Conservation (phyloP, 768 basidiomycete species). For the Brasilioporus rufonigricans region DNA sequence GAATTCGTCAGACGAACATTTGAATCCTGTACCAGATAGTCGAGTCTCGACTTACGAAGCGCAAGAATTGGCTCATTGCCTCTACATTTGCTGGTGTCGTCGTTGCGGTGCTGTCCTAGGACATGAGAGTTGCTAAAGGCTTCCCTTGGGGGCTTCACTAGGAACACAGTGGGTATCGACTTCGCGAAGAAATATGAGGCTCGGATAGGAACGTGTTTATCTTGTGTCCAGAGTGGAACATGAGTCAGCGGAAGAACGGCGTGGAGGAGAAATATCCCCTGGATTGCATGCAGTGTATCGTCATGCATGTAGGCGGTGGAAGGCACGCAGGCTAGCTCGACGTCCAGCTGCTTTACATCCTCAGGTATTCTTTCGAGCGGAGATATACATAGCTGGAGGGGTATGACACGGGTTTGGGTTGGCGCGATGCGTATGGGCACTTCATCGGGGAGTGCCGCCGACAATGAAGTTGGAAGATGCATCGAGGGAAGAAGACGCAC, state of each 20-base stretch:
- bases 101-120: neutral
- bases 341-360: constrained; percentile 33
- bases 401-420: constrained; percentile 60
- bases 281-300: neutral
- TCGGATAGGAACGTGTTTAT: constrained; percentile 39
- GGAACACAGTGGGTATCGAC: constrained; percentile 56
- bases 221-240: constrained; percentile 38
- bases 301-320: neutral
- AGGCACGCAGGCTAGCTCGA: constrained; percentile 38
- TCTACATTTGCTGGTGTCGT: constrained; percentile 1
- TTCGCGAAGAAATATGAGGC: constrained; percentile 58
- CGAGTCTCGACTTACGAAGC: constrained; percentile 48
- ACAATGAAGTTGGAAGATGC: constrained; percentile 15
- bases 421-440: constrained; percentile 47
- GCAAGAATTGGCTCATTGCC: constrained; percentile 54
- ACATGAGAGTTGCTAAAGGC: constrained; percentile 19
- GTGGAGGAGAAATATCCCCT: constrained; percentile 25
- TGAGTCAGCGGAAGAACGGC: constrained; percentile 47
- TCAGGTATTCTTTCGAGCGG: constrained; percentile 29
- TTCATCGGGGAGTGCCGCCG: constrained; percentile 14
- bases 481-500: constrained; percentile 7
- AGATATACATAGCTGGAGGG: constrained; percentile 47
- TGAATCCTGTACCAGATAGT: neutral
- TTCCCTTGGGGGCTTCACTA: constrained; percentile 54
- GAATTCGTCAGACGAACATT: constrained; percentile 1